Base-by-base conservation (phyloP, 495 filamentous ascomycete genomes). In the Daldinia childiae region DNA sequence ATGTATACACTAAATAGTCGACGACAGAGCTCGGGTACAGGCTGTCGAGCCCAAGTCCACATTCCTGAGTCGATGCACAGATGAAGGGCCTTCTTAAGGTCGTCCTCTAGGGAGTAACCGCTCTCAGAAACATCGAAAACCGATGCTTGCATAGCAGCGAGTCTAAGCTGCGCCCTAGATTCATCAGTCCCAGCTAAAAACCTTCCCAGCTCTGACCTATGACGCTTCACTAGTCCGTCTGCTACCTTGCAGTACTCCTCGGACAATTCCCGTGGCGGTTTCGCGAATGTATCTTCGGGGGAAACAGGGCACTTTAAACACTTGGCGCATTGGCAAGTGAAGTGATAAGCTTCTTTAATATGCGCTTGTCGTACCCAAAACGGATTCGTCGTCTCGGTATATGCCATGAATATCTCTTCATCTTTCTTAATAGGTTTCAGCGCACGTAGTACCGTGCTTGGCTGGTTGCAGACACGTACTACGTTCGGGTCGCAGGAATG, bases 401-500 rank as follows among this genome's bases (percentile, higher is more conserved):
- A 71, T 17, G n/a, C 61, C 52, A 74, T 52, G 17, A 69, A 59
- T n/a, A 70, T 64, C 51, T 71, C 67, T 21, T 74, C 71, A 12
- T 66, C 67, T 15, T 68, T 52, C 12, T 74, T 64, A 43, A 70
- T 74, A 6, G 63, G 9, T 55, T 58, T 71, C 0, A 67, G 48
- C 15, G 72, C 68, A 55, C 68, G 72, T 38, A 74, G 50, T 36
- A 62, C 9, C 7, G 58, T 50, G 51, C 26, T 29, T 1, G 67
- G 72, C 45, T 71, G 58, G 54, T 64, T 74, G 58, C 57, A 62
- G 26, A 59, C 19, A 9, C 56, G 17, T 15, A 39, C 15, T 8
- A 64, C 67, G 45, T 66, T 74, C 21, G 67, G 72, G 26, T 74
- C 63, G 62, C 63, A 71, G 15, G 67, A 74, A 56, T 74, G 72